Percentiles rank a stretch among this genome's conserved stretches.
These are phyloP conservation scores for Fusarium nanum DNA, from an alignment of 2,329 filamentous ascomycete species.

Conservation along the genomic window DNA sequence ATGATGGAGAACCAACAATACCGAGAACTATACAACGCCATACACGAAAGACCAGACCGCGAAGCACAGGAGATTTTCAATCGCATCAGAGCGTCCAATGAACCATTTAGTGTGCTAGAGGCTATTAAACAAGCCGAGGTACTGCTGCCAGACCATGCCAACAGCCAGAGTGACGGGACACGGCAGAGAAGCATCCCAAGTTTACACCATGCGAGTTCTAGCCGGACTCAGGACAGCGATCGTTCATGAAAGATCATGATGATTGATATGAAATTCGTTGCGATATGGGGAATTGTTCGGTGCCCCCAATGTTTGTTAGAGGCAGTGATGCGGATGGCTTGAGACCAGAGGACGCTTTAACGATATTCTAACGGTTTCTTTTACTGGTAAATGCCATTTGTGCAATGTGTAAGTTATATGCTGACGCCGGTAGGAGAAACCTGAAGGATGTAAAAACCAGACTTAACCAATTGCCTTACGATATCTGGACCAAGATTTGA, in stretches of 20 bases:
- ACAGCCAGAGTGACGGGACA: not conserved
- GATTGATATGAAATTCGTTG: not conserved
- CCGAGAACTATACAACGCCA: constrained; percentile 22
- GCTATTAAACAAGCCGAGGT: constrained; percentile 11
- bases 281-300: not conserved
- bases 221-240: not conserved
- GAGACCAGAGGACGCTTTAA: not conserved
- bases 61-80: constrained; percentile 19
- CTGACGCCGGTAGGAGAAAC: not conserved
- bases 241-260: not conserved
- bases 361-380: not conserved
- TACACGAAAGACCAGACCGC: constrained; percentile 6
- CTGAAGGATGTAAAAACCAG: not conserved
- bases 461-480: not conserved
- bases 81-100: constrained; percentile 3
- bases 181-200: not conserved
- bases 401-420: not conserved
- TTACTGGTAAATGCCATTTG: constrained; percentile 1
- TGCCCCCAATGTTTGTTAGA: not conserved
- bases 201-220: not conserved
- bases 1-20: constrained; percentile 22
- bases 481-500: not conserved
- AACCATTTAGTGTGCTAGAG: constrained; percentile 9
- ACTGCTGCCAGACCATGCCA: not conserved
- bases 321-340: not conserved